Base-by-base conservation (phyloP, 2,329 filamentous ascomycete species). In the Calonectria honghensis region DNA sequence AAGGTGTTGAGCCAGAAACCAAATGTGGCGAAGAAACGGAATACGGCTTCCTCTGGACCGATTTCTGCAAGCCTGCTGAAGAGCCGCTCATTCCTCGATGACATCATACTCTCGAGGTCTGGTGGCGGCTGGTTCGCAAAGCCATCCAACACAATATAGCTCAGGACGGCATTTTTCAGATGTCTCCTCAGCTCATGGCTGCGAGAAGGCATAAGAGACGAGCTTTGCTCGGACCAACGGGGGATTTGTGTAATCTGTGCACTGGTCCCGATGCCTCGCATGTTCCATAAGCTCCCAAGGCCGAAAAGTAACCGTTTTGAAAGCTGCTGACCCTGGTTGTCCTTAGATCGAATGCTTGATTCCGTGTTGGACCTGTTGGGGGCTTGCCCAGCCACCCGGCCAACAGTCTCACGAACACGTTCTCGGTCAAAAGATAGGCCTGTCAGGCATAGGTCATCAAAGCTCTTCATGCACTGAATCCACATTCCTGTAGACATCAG, bases 1-100 rank as follows among this genome's bases (percentile, higher is more conserved):
- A 78, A 77, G 0, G 77, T 76, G n/a, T 78, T 78, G 18, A 78
- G 37, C 77, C 77, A 78, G 13, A 78, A 78, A 11, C 77, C 72
- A 41, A 72, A 18, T 0, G 70, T 72, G 4, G 70, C 74, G 3
- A 78, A 78, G 6, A 77, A 37, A 6, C 77, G 77, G 14, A 78
- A 78, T 1, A 73, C 20, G 16, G 61, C 68, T 29, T 78, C 77
- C 2, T 72, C 76, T 3, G 31, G 1, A 1, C 7, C 20, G 11
- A 78, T 29, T 2, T 74, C 54, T 5, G 45, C 48, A 6, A 77
- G 5, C 29, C 77, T 70, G 7, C 70, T 32, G 18, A 78, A 54
- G 4, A 78, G 29, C 0, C n/a, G 39, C 31, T 78, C 76, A 10
- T 72, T 75, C 2, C 39, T 70, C 0, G 57, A 67, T 11, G 77